Percentiles rank a stretch among this genome's conserved stretches.
Conservation (phyloP, 495 filamentous ascomycete species). For the Chaetomium cochliodes region DNA sequence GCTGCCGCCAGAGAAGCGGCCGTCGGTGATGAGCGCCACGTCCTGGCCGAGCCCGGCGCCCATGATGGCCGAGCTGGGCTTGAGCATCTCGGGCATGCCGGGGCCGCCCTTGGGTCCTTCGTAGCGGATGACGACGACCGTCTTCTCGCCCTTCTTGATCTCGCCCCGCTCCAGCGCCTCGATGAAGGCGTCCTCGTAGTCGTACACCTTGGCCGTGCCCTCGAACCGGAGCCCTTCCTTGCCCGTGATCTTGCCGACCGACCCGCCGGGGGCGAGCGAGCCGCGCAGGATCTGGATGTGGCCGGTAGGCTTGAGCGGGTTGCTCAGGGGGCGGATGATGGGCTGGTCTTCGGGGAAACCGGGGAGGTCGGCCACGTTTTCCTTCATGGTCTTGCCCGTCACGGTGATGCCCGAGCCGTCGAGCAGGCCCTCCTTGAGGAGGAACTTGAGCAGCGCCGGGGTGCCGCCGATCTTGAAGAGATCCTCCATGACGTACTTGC, state of each 20-base stretch:
- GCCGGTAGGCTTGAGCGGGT: conserved; percentile 91
- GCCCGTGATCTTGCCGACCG: conserved; percentile 96
- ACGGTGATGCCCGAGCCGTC: conserved; percentile 88
- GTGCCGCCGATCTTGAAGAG: conserved; percentile 88
- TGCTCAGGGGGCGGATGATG: conserved; percentile 85
- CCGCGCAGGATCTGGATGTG: conserved; percentile 97
- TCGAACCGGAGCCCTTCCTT: conserved; percentile 91
- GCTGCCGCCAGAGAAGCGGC: conserved; percentile 72
- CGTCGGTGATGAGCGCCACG: conserved; percentile 77
- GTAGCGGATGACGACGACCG: conserved; percentile 95
- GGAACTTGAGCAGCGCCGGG: conserved; percentile 84
- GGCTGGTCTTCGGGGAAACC: conserved; percentile 81
- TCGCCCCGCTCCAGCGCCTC: conserved; percentile 72
- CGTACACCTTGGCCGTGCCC: conserved; percentile 84
- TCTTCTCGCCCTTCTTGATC: conserved; percentile 96
- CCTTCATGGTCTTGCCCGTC: conserved; percentile 86
- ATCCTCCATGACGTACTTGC: conserved; percentile 96
- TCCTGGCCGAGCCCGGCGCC: conserved; percentile 80
- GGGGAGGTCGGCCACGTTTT: conserved; percentile 78
- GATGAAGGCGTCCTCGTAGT: conserved; percentile 80
- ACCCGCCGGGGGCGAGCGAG: conserved; percentile 83
- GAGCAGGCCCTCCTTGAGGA: conserved; percentile 85
- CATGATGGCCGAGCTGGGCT: conserved; percentile 81
- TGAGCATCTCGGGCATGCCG: conserved; percentile 87
- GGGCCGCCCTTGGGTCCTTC: conserved; percentile 81